These are phyloP conservation scores for Syncephalastrum monosporum DNA, from an alignment of 371 early-diverging fungal genomes.

Conservation along the genomic window DNA sequence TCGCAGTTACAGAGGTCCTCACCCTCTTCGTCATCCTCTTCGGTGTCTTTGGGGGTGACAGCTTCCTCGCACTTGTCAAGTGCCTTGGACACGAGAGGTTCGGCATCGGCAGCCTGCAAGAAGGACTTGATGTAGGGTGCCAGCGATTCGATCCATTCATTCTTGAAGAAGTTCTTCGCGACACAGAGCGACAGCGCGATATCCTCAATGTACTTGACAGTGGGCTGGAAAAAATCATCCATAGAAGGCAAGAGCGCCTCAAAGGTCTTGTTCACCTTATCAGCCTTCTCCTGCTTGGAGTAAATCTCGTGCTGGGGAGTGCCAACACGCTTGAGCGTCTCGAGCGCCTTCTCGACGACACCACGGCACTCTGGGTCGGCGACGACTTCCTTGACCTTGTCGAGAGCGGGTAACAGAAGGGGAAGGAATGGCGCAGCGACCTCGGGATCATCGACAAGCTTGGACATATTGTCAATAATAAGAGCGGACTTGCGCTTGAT, in stretches of 20 bases:
- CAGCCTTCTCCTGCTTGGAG: slow-evolving; percentile 45
- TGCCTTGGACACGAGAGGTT: slow-evolving; percentile 15
- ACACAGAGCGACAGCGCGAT: slow-evolving; percentile 43
- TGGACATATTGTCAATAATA: slow-evolving; percentile 85
- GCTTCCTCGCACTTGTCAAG: slow-evolving; percentile 46
- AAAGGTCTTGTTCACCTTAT: slow-evolving; percentile 40
- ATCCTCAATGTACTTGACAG: slow-evolving; percentile 43
- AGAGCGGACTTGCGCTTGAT: slow-evolving; percentile 80
- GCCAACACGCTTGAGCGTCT: slow-evolving; percentile 41
- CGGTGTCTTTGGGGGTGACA: slow-evolving; percentile 31
- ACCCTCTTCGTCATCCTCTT: slow-evolving; percentile 66
- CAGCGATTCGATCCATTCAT: slow-evolving; percentile 34
- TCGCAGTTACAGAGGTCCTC: slow-evolving; percentile 81
- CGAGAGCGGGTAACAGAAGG: slow-evolving; percentile 74
- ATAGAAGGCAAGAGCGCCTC: slow-evolving; percentile 37
- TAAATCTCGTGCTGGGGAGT: slow-evolving; percentile 29
- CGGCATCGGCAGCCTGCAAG: slow-evolving; percentile 45
- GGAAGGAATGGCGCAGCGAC: slow-evolving; percentile 84
- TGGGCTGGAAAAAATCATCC: slow-evolving; percentile 25
- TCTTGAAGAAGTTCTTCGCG: slow-evolving; percentile 42
- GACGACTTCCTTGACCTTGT: slow-evolving; percentile 74
- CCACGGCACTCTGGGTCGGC: slow-evolving; percentile 81
- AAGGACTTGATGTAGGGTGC: slow-evolving; percentile 61
- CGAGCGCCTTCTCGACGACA: slow-evolving; percentile 55
- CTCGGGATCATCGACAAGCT: slow-evolving; percentile 78